phyloP scores from a whole-genome alignment of 2,329 filamentous ascomycete genomes.

The Geosmithia flava region DNA sequence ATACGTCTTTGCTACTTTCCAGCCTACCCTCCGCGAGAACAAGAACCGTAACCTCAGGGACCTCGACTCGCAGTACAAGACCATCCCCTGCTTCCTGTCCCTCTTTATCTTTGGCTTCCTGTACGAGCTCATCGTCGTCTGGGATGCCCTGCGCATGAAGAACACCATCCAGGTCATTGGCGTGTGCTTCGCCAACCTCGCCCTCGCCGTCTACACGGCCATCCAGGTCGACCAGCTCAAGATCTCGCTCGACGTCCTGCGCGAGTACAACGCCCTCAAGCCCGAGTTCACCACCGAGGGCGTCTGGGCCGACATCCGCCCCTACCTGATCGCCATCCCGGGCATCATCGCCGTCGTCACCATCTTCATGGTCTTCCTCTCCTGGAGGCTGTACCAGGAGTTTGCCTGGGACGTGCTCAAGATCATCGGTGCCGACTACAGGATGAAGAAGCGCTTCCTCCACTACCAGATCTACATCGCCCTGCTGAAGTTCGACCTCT shows the following conservation, averaged over 20 bases:
- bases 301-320: conserved; percentile 59
- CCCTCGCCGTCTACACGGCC: conserved; percentile 81
- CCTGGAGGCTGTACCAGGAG: conserved; percentile 96
- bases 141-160: conserved; percentile 85
- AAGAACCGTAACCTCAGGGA: conserved; percentile 7
- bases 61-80: conserved; percentile 42
- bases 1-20: conserved; percentile 84
- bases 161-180: conserved; percentile 99
- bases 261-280: conserved; percentile 28
- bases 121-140: conserved; percentile 81
- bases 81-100: conserved; percentile 90
- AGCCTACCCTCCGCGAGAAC: conserved; percentile 38
- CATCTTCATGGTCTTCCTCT: conserved; percentile 58
- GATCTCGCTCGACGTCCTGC: conserved; percentile 52
- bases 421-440: conserved; percentile 92
- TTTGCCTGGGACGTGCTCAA: conserved; percentile 99
- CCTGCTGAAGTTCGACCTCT: conserved; percentile 97
- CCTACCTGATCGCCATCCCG: conserved; percentile 76
- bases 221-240: conserved; percentile 88
- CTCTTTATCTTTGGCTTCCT: conserved; percentile 96
- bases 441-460: conserved; percentile 92
- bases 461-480: conserved; percentile 99
- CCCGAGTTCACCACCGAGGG: conserved; percentile 14
- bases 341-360: conserved; percentile 69
- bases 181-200: conserved; percentile 82